Evolutionary conservation across 2,329 filamentous ascomycete species (phyloP).

Genomic region (Paramyrothecium sp.): DNA sequence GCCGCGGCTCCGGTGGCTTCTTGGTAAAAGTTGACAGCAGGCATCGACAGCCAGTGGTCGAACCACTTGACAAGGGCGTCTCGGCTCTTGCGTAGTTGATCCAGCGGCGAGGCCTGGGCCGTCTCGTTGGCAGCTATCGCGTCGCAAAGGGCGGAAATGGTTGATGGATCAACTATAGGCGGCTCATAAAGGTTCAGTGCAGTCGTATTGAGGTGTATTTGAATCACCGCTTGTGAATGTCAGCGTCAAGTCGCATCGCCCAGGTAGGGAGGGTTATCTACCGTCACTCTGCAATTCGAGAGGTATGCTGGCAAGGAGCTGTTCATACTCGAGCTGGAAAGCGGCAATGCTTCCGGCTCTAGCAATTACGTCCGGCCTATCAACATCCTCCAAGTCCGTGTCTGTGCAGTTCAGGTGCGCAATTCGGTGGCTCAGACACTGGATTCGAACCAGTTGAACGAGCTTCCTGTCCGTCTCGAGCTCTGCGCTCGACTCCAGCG

Average conservation of each 20-base stretch:
- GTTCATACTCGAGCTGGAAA: conserved; percentile 45
- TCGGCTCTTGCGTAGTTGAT: conserved; percentile 49
- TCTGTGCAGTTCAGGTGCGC: conserved; percentile 36
- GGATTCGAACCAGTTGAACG: conserved; percentile 45
- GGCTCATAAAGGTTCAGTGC: conserved; percentile 47
- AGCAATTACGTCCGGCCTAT: not conserved
- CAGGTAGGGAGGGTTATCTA: conserved; percentile 16
- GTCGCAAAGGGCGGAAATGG: conserved; percentile 41
- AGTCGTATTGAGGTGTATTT: conserved; percentile 37
- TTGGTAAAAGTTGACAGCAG: conserved; percentile 39
- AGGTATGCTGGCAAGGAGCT: conserved; percentile 34
- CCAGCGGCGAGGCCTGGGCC: conserved; percentile 40
- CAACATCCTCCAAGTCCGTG: conserved; percentile 26
- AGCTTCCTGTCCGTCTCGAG: conserved; percentile 45
- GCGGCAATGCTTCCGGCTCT: conserved; percentile 27
- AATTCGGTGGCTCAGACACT: conserved; percentile 51
- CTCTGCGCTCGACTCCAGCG: conserved; percentile 42
- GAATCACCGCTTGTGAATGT: conserved; percentile 31
- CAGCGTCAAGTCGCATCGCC: not conserved
- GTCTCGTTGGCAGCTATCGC: conserved; percentile 36
- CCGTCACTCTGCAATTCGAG: conserved; percentile 32
- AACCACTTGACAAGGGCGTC: conserved; percentile 48
- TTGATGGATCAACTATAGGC: conserved; percentile 36
- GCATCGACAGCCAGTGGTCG: conserved; percentile 44
- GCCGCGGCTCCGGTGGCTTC: conserved; percentile 43